Evolutionary conservation across 2,329 filamentous ascomycete genomes (phyloP), one percentile per base, ranked within the genome.

Genomic region (Aschersonia sp.): DNA sequence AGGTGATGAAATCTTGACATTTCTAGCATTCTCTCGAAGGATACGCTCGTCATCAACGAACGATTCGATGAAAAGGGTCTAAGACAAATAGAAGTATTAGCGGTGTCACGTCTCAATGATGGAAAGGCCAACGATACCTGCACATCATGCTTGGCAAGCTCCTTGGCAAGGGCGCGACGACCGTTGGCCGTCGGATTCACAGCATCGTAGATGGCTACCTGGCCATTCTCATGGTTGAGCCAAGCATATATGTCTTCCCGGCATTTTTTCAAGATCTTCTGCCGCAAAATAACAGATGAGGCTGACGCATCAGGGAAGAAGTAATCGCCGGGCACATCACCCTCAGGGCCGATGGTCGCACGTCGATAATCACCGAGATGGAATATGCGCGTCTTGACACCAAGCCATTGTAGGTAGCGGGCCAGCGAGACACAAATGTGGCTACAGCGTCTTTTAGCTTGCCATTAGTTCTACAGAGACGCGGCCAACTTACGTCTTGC

Each of bases 131-230:
- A 64, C 40, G 22, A 55, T 66, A 86, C 84, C 72, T 90, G 84
- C 49, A 98, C 89, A 59, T 95, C 87, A 61, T 95, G 87, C 67
- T 95, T 97, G n/a, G 86, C 83, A 62, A 98, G 95, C 59, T 98
- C 92, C 65, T 94, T 95, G 5, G 88, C 89, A 14, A 98, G 71
- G 9, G 87, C 84, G 48, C 83, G 79, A 44, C 92, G 80, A 12
- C 88, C 89, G 49, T 77, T 80, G 22, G 87, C 81, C 22, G 92
- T 82, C 5, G 90, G 89, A 58, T 98, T 98, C 14, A 98, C 94
- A 31, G 94, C 92, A 65, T 98, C 92, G 62, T 97, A 98, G 50
- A 98, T 97, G 48, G 92, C 92, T 48, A 98, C 90, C 61, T 98
- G 92, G 10, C 92, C 92, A 57, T 97, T 97, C 59, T 97, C 92